These are phyloP conservation scores for Apiospora kogelbergensis DNA, from an alignment of 2,329 filamentous ascomycete genomes.

Conservation along the genomic window DNA sequence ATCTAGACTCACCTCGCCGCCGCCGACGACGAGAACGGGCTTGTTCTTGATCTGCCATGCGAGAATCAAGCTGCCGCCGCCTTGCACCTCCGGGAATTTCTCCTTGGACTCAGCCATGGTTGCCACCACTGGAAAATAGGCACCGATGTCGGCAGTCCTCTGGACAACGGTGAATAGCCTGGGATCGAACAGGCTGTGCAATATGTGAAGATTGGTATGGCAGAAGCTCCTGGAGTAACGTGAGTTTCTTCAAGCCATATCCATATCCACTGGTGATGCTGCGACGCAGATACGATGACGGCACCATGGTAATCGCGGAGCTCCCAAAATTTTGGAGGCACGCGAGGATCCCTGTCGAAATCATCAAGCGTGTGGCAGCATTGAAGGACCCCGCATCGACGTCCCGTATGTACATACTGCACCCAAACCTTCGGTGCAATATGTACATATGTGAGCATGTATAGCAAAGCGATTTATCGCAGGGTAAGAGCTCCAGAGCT, in stretches of 20 bases:
- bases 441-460: not conserved
- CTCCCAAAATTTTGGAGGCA: not conserved
- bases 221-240: not conserved
- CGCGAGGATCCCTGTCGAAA: constrained; percentile 6
- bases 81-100: constrained; percentile 77
- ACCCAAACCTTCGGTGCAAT: not conserved
- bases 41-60: constrained; percentile 95
- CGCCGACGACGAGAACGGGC: constrained; percentile 87
- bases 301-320: not conserved
- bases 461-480: not conserved
- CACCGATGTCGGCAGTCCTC: not conserved
- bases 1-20: constrained; percentile 73
- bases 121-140: not conserved
- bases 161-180: not conserved
- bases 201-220: not conserved
- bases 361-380: not conserved
- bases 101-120: constrained; percentile 22
- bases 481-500: not conserved
- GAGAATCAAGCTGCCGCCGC: constrained; percentile 88
- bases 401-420: not conserved
- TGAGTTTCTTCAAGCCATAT: constrained; percentile 9
- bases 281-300: not conserved
- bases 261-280: constrained; percentile 2
- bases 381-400: not conserved
- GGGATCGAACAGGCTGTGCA: not conserved